phyloP scores from a whole-genome alignment of 2,329 filamentous ascomycete species.

The Teratosphaeria zuluensis region DNA sequence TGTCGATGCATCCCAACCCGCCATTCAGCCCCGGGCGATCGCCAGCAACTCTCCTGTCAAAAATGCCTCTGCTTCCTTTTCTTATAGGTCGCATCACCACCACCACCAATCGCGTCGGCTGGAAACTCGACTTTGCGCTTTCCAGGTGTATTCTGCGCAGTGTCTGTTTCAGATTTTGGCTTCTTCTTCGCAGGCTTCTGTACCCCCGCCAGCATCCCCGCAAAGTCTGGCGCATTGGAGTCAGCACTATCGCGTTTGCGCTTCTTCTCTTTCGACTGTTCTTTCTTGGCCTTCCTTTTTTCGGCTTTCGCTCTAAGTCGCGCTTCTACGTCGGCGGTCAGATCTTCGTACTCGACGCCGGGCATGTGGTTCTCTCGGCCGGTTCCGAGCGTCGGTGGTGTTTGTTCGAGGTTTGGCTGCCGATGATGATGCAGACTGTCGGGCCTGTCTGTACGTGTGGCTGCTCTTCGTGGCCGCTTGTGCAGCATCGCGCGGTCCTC shows the following conservation, averaged over 20 bases:
- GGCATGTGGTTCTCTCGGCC: neutral
- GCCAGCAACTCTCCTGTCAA: too few relatives aligned
- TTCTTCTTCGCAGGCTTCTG: slow-evolving; percentile 35
- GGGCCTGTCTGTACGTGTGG: neutral
- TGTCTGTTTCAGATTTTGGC: neutral
- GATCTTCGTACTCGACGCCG: slow-evolving; percentile 20
- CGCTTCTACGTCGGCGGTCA: slow-evolving; percentile 21
- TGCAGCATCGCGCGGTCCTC: neutral
- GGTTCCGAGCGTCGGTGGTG: neutral
- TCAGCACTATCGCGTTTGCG: slow-evolving; percentile 25
- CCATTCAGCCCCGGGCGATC: too few relatives aligned
- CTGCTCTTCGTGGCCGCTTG: neutral
- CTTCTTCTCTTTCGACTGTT: slow-evolving; percentile 18
- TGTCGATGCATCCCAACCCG: too few relatives aligned
- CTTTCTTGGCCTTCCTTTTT: slow-evolving; percentile 15
- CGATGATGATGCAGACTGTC: too few relatives aligned
- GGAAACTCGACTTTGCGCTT: neutral
- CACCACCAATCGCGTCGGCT: neutral
- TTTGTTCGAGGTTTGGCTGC: neutral
- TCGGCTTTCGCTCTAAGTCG: slow-evolving; percentile 23
- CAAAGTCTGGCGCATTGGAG: slow-evolving; percentile 7
- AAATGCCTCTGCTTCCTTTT: neutral
- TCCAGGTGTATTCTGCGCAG: neutral
- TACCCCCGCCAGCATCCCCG: slow-evolving; percentile 42
- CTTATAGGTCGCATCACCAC: neutral